Percentiles rank a stretch among this genome's conserved stretches.
These are phyloP conservation scores for Chalaropsis thielavioides DNA, from an alignment of 2,329 filamentous ascomycete genomes.

Conservation along the genomic window DNA sequence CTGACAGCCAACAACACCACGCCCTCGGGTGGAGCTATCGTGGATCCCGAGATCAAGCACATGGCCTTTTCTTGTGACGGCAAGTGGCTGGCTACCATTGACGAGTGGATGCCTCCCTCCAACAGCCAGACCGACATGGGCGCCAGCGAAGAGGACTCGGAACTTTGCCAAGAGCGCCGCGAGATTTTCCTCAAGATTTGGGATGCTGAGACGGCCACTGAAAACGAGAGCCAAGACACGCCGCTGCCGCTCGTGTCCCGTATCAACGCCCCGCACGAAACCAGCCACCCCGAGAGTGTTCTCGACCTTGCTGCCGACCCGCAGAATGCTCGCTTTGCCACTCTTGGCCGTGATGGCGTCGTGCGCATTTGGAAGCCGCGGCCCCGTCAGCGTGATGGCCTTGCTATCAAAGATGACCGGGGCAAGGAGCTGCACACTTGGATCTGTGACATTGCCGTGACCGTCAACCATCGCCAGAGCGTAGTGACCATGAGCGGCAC, in stretches of 20 bases:
- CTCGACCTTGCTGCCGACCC: conserved; percentile 63
- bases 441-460: conserved; percentile 49
- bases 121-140: conserved; percentile 45
- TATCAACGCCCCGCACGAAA: conserved; percentile 67
- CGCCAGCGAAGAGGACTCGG: conserved; percentile 27
- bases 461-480: conserved; percentile 31
- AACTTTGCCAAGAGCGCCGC: conserved; percentile 37
- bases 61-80: conserved; percentile 68
- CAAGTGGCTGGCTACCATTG: conserved; percentile 78
- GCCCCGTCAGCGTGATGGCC: conserved; percentile 51
- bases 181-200: conserved; percentile 89
- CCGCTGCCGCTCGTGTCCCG: conserved; percentile 65
- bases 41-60: conserved; percentile 63
- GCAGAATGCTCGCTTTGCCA: conserved; percentile 57
- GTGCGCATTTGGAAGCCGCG: conserved; percentile 73
- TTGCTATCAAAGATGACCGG: conserved; percentile 44
- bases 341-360: conserved; percentile 64
- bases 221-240: conserved; percentile 29
- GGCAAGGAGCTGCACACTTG: conserved; percentile 55
- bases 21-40: conserved; percentile 48
- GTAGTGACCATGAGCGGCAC: conserved; percentile 24
- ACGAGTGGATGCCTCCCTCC: conserved; percentile 70
- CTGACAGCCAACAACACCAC: conserved; percentile 67
- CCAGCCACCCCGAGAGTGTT: conserved; percentile 41
- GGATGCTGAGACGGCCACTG: conserved; percentile 34